Evolutionary conservation across 345 rosid species (phyloP), one percentile per base, ranked within the genome.

Genomic region (Citrus unshiu): DNA sequence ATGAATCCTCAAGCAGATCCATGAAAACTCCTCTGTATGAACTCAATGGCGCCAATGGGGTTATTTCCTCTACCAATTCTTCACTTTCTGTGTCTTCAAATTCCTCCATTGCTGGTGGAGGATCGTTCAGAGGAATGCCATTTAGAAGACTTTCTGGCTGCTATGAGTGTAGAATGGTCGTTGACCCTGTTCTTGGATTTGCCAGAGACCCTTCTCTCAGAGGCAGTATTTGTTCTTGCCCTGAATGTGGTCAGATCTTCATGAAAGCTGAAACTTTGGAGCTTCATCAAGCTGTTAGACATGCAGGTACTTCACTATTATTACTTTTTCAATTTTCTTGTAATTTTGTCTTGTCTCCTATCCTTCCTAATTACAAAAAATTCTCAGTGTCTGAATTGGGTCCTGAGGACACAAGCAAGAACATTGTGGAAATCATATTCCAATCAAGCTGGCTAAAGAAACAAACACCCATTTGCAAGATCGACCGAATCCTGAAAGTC

Each of bases 401-500:
- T 58, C 84, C 89, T 2, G 92, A 88, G 71, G 97, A 93, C 74
- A 88, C 95, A 61, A 91, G 97, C 92, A 91, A 91, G 91, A 90
- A 91, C 90, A 91, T 93, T 77, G 95, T 91, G 82, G 97, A 93
- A 81, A 93, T 93, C 86, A 93, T 92, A 78, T 93, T 93, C 90
- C 92, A 93, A 60, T 93, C 97, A 72, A 93, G 97, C 86, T 91
- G 97, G 97, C 79, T 93, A 60, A 93, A 89, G 88, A 91, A 91
- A 78, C 84, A 91, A 72, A 65, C 85, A 21, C 90, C 97, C 19
- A 74, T 90, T 77, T 91, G 92, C 86, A 81, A 86, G 77, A 93
- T 93, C 16, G 92, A 89, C 51, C 80, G 97, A 65, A 90, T 91
- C 82, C 95, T 93, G 72, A 93, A 90, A 76, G 92, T 93, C 81